Evolutionary conservation across 2,329 filamentous ascomycete species (phyloP), one percentile per base, ranked within the genome.

Genomic region (Colletotrichum somersetense): DNA sequence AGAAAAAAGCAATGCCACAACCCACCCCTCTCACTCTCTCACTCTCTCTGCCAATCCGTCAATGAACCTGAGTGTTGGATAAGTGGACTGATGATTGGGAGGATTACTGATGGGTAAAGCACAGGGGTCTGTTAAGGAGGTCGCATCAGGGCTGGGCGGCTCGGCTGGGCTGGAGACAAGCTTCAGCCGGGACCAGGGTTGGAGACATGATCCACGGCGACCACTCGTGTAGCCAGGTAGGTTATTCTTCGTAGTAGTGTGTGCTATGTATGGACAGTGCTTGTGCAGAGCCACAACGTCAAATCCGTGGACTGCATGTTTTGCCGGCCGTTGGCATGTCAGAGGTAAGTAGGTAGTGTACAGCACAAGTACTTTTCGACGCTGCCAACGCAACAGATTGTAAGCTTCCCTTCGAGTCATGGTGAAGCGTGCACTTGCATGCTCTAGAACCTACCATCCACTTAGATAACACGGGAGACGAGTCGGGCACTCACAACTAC

Each of bases 141-240:
- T 68, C 26, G 35, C 59, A 72, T 40, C 66, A 65, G 66, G 70
- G 66, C 66, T 65, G 46, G 69, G 66, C 69, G 55, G 66, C 44
- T n/a, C 8, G 44, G 44, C 44, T 46, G 40, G 66, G 66, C 59
- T 64, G 66, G 70, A 56, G 55, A 48, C 66, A 69, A 61, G 20
- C 58, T 55, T 69, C 38, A 56, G 62, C 69, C 66, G 42, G 66
- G 69, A 59, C 69, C 59, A 61, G 61, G 69, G 35, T 56, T 53
- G 10, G 59, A 42, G 61, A 23, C 56, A 44, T 26, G 46, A 42
- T 56, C 30, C 56, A 38, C 3, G 44, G 48, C 35, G 66, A 40
- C 30, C 52, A 56, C 53, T 40, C 30, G 58, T 58, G 33, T 46
- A 40, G 8, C 20, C 26, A 26, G 26, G 26, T 26, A 26, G 26